phyloP scores from a whole-genome alignment of 495 filamentous ascomycete genomes.

The Corynascus novoguineensis region DNA sequence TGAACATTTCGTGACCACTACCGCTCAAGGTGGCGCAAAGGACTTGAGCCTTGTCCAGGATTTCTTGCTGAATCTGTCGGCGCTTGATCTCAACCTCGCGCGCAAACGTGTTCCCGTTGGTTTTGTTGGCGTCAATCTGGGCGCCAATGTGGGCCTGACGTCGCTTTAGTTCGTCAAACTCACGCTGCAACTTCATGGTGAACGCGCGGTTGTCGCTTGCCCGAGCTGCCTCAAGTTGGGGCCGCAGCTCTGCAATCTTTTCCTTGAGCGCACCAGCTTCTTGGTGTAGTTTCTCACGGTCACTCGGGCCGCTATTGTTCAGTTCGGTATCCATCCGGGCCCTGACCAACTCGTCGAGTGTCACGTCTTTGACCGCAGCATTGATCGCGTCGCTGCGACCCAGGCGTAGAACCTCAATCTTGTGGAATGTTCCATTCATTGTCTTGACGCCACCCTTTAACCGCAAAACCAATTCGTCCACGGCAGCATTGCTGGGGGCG shows the following conservation, averaged over 20 bases:
- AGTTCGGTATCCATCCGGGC: constrained; percentile 53
- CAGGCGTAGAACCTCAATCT: constrained; percentile 80
- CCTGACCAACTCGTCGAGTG: constrained; percentile 85
- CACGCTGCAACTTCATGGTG: constrained; percentile 59
- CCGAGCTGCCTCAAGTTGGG: constrained; percentile 64
- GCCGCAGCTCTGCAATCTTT: constrained; percentile 59
- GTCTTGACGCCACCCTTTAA: constrained; percentile 86
- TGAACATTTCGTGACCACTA: constrained; percentile 96
- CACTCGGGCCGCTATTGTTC: constrained; percentile 48
- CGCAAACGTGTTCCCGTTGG: constrained; percentile 67
- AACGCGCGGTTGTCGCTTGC: constrained; percentile 53
- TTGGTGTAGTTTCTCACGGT: constrained; percentile 72
- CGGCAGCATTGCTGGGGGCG: constrained; percentile 94
- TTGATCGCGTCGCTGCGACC: constrained; percentile 93
- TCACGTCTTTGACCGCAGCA: constrained; percentile 81
- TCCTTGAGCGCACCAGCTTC: constrained; percentile 74
- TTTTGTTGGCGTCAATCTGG: constrained; percentile 77
- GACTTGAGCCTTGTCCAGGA: constrained; percentile 83
- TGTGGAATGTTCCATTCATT: constrained; percentile 60
- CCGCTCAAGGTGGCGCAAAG: constrained; percentile 94
- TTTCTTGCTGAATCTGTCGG: constrained; percentile 78
- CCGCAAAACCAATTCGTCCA: constrained; percentile 91
- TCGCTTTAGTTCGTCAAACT: constrained; percentile 73
- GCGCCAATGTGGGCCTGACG: constrained; percentile 66
- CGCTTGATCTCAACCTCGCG: constrained; percentile 82